Base-by-base conservation (phyloP, 2,329 filamentous ascomycete species). In the Xylariaceae sp. region DNA sequence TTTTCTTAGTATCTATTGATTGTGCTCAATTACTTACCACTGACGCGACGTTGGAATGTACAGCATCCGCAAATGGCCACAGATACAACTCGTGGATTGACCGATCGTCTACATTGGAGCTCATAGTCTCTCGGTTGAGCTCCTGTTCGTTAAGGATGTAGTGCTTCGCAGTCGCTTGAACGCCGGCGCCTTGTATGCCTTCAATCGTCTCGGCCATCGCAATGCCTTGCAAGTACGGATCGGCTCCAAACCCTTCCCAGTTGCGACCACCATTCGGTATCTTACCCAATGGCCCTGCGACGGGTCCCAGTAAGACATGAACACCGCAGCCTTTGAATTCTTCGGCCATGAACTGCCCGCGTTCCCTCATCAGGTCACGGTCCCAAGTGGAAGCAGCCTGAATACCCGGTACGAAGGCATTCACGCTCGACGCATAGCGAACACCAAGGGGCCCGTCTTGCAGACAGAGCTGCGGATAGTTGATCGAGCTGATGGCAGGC, bases 321-420 rank as follows among this genome's bases (percentile, higher is more conserved):
- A 90, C 71, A 24, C 87, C 87, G 52, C 84, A 81, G 9, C 76
- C 69, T 38, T 77, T 78, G 18, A 84, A 78, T 64, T 94, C 88
- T 22, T 75, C 70, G 3, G 81, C 88, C 57, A 88, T 73, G 38
- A 77, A 83, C 47, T 74, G 72, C 2, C 86, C 88, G 12, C 87
- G 76, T 52, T 80, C 67, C 40, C 82, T 79, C 65, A 93, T 89
- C 37, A 93, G 68, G 2, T 81, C 74, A 34, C 80, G 76, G 59
- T 89, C 88, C 85, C 87, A 94, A 0, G 87, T 93, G 1, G 85
- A 78, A 0, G 85, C 88, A 0, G 85, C 82, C 3, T 86, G 87
- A 39, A 94, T 79, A 1, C 85, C 87, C 1, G 88, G 86, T 0
- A 88, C 85, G 58, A 90, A 93, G 0, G 87, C 85, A 9, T 84